Evolutionary conservation across 2,329 filamentous ascomycete genomes (phyloP).

Genomic region (Pyricularia sp.): DNA sequence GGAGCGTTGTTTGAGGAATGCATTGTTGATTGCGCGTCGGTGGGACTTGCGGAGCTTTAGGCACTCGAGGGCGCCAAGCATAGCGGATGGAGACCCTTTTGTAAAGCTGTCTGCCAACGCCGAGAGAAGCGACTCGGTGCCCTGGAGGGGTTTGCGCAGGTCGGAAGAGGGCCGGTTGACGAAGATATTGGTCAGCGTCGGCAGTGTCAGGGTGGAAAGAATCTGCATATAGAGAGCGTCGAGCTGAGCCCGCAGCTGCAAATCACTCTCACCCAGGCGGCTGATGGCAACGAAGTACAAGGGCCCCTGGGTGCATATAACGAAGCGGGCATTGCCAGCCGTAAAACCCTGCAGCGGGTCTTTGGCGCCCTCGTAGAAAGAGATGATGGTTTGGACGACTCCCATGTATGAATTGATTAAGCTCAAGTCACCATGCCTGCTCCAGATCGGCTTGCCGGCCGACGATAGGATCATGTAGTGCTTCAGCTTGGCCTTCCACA

Average conservation of each 20-base stretch:
- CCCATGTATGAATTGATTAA: constrained; percentile 92
- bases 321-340: constrained; percentile 78
- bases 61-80: constrained; percentile 87
- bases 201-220: constrained; percentile 84
- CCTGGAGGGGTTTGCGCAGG: constrained; percentile 78
- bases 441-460: constrained; percentile 95
- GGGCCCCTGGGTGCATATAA: constrained; percentile 75
- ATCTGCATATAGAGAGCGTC: constrained; percentile 98
- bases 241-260: constrained; percentile 76
- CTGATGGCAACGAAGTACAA: constrained; percentile 93
- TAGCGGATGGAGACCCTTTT: constrained; percentile 76
- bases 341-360: constrained; percentile 77
- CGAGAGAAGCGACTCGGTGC: constrained; percentile 83
- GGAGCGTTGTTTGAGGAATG: constrained; percentile 68
- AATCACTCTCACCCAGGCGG: constrained; percentile 82
- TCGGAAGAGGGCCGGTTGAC: constrained; percentile 88
- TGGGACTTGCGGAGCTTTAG: constrained; percentile 86
- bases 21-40: constrained; percentile 75
- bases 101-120: constrained; percentile 94
- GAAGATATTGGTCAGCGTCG: constrained; percentile 79
- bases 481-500: constrained; percentile 90
- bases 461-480: constrained; percentile 96
- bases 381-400: constrained; percentile 94
- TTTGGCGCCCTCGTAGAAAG: constrained; percentile 77
- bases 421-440: constrained; percentile 81